Evolutionary conservation across 2,329 filamentous ascomycete genomes (phyloP), one percentile per base, ranked within the genome.

Genomic region (Exophiala aquamarina): DNA sequence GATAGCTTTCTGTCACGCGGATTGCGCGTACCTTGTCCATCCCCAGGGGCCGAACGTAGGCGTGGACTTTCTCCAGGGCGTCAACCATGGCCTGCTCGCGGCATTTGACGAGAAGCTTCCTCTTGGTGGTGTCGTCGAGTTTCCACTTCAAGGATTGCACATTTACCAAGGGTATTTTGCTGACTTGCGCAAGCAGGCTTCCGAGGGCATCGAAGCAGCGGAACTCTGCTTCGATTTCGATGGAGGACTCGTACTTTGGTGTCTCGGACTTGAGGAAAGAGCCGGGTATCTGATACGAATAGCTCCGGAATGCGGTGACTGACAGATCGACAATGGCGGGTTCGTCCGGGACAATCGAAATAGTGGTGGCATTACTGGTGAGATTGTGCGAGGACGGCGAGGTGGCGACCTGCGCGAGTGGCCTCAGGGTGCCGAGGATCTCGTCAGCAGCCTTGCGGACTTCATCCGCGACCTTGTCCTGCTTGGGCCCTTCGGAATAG

Each of bases 11-110:
- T 8, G 29, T 26, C 23, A 47, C 11, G 14, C 18, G 20, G 44
- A 47, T 47, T 8, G 44, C 44, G 11, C 44, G 44, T 2, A 47
- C 44, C 10, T 47, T 47, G 32, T 47, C 44, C 44, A 47, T 47
- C 3, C 44, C 44, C n/a, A 49, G 35, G 1, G 46, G 46, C 4
- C 34, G 26, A 26, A 44, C 41, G 23, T 49, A 49, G 4, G 46
- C 46, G 14, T 40, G 39, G 13, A 49, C 40, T 31, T 49, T 49
- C 26, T 49, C 46, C 17, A 49, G 33, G 13, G 46, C 46, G 14
- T 49, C 46, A 26, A 39, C 40, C 40, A 44, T 44, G 35, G 46
- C 46, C 19, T 44, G 23, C 14, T 23, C 33, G 34, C 46, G 40
- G 17, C 32, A 35, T 2, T 29, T 4, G 29, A 26, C 5, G 11